Evolutionary conservation across 768 basidiomycete species (phyloP), one percentile per base, ranked within the genome.

Genomic region (Lactifluus piperatus): DNA sequence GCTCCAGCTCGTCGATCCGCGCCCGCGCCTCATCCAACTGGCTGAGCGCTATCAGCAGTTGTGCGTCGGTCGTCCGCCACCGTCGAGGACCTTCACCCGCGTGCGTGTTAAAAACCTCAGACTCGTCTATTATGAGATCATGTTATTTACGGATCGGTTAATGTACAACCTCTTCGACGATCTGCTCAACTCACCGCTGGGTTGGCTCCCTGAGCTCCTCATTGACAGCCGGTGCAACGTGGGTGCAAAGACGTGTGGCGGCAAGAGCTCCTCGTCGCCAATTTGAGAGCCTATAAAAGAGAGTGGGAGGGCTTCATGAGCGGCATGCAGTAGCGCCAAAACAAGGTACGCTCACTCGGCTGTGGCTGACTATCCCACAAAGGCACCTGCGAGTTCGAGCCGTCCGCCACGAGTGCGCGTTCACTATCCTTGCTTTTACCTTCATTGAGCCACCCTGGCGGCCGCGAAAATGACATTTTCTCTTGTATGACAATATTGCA

Each of bases 1-100:
- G 50, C 30, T 61, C 60, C 9, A 61, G 60, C 60, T 56, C 49
- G 27, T 56, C 50, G 46, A 61, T 61, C 24, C 60, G 50, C 5
- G 54, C 43, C 6, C 18, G 55, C 13, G 60, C 60, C 29, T 56
- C 54, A 22, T 47, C 50, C 30, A 61, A 9, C 27, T 29, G 43
- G 36, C 50, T 34, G 13, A 61, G 54, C 22, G 59, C 54, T 8
- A 60, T 39, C 27, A 60, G 18, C 20, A 60, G 22, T 9, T 56
- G 54, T 4, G 43, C 27, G 18, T 60, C 54, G 2, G 32, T 36
- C 18, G 48, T 24, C 53, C 27, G 29, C 54, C 48, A 46, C 34
- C 20, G 43, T 29, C 20, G 32, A 14, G 22, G 24, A 27, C 27
- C 32, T 4, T 14, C 52, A 29, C 14, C 10, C 11, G 29, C 27